Percentiles rank a stretch among this genome's conserved stretches.
phyloP scores from a whole-genome alignment of 1,139 yeast species.

The Pneumocystis canis region DNA sequence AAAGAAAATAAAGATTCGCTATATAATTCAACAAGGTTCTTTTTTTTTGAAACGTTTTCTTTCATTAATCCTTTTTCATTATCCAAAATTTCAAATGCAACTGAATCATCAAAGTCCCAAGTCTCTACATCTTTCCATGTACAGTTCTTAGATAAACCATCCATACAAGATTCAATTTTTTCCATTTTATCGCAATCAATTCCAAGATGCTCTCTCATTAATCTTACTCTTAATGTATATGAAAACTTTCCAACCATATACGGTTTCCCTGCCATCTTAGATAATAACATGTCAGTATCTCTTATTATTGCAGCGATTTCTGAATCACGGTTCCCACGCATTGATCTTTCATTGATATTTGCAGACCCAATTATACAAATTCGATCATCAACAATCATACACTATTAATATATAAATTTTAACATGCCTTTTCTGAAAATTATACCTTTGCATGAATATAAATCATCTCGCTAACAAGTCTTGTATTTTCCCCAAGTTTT shows the following conservation, averaged over 20 bases:
- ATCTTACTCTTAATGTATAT: conserved; percentile 70
- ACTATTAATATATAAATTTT: conserved; percentile 2
- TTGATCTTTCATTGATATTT: conserved; percentile 86
- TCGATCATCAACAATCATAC: conserved; percentile 81
- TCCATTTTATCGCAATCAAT: conserved; percentile 82
- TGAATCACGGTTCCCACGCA: conserved; percentile 86
- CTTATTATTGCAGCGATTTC: conserved; percentile 82
- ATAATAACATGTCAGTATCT: conserved; percentile 60
- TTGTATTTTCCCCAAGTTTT: conserved; percentile 60
- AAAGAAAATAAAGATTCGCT: background rate
- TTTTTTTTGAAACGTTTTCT: background rate
- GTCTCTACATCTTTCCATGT: conserved; percentile 6
- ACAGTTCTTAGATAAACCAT: conserved; percentile 26
- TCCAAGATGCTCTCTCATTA: conserved; percentile 95
- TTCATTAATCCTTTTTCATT: background rate
- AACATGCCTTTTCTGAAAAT: background rate
- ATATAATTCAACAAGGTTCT: background rate
- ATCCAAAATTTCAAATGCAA: background rate
- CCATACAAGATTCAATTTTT: conserved; percentile 52
- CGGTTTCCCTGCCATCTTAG: conserved; percentile 69
- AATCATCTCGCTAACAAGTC: conserved; percentile 74
- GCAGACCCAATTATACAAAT: conserved; percentile 93
- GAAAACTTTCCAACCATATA: conserved; percentile 78
- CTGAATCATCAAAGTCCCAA: conserved; percentile 5
- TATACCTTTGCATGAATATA: conserved; percentile 72